Conservation (phyloP, 2,329 filamentous ascomycete genomes). For the Arthrobotrys pseudoclavata region DNA sequence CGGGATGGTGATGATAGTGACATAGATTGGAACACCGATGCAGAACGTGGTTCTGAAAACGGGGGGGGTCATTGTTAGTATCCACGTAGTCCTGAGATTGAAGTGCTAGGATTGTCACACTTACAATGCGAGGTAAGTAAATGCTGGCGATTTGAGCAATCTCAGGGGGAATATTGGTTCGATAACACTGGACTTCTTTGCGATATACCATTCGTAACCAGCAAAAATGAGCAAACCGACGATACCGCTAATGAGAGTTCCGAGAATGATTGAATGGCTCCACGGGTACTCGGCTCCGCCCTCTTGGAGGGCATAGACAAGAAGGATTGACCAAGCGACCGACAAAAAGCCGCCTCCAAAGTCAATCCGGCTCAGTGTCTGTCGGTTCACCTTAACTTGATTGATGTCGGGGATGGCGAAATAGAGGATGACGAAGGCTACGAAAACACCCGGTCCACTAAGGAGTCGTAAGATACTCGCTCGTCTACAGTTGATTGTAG, state of each 20-base stretch:
- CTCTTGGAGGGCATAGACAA: slow-evolving; percentile 69
- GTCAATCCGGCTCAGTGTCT: slow-evolving; percentile 64
- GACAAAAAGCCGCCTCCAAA: slow-evolving; percentile 64
- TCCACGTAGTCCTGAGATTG: not conserved
- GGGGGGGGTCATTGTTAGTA: not conserved
- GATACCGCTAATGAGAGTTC: slow-evolving; percentile 62
- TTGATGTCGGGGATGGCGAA: slow-evolving; percentile 64
- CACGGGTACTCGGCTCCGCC: slow-evolving; percentile 68
- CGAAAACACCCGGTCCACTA: slow-evolving; percentile 65
- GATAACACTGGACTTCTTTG: slow-evolving; percentile 26
- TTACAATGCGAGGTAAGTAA: slow-evolving; percentile 65
- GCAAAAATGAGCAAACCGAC: slow-evolving; percentile 64
- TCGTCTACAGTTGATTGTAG: not conserved
- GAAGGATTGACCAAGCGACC: slow-evolving; percentile 67
- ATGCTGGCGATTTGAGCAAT: slow-evolving; percentile 64
- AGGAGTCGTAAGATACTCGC: not conserved
- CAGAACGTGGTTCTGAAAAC: slow-evolving; percentile 62
- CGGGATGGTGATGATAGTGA: slow-evolving; percentile 65
- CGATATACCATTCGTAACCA: slow-evolving; percentile 63
- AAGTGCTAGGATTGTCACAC: slow-evolving; percentile 46
- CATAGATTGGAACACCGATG: slow-evolving; percentile 66
- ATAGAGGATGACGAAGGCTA: slow-evolving; percentile 63
- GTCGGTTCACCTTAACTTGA: slow-evolving; percentile 61
- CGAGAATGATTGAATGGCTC: slow-evolving; percentile 67
- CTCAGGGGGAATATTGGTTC: slow-evolving; percentile 66